Base-by-base conservation (phyloP, 257 asterid species). In the Handroanthus guayacan region DNA sequence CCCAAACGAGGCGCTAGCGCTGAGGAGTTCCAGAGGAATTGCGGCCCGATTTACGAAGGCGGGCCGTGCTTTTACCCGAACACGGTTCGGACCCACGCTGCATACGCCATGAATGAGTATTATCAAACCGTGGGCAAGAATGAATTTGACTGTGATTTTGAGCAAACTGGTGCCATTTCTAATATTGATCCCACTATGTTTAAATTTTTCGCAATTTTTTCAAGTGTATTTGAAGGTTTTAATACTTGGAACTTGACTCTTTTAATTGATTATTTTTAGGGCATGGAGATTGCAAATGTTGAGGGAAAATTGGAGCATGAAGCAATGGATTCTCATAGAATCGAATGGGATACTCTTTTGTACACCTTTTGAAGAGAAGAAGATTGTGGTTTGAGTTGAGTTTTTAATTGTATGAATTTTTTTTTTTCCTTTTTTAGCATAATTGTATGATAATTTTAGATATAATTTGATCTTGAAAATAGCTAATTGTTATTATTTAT, bases 71-170 rank as follows among this genome's bases (percentile, higher is more conserved):
- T 68, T 77, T 45, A 56, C 72, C 88, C 93, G 6, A 74, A 81
- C 72, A 64, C 82, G 6, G 81, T 86, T 62, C 72, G 79, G 73
- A 88, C 82, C 43, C 89, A 84, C 67, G 88, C 88, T 3, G 84
- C 82, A 1, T 84, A 78, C 60, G 89, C 89, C 68, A 84, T 81
- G 89, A 84, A 88, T 80, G 79, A 75, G 67, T 86, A 83, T 52
- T 85, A 60, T 67, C 83, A 72, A 51, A 68, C 81, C 1, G 50
- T 68, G 14, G 71, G 80, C 68, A 83, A 74, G 61, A 75, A 85
- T 54, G 83, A 44, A 16, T 84, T 55, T 37, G 85, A 80, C 45
- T 88, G 87, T 74, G 86, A 80, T 55, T 86, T 82, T 52, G 69
- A 66, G 63, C 82, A 38, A 74, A 82, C 82, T 38, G 87, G 83